Base-by-base conservation (phyloP, 495 filamentous ascomycete genomes). In the Parathielavia hyrcaniae region DNA sequence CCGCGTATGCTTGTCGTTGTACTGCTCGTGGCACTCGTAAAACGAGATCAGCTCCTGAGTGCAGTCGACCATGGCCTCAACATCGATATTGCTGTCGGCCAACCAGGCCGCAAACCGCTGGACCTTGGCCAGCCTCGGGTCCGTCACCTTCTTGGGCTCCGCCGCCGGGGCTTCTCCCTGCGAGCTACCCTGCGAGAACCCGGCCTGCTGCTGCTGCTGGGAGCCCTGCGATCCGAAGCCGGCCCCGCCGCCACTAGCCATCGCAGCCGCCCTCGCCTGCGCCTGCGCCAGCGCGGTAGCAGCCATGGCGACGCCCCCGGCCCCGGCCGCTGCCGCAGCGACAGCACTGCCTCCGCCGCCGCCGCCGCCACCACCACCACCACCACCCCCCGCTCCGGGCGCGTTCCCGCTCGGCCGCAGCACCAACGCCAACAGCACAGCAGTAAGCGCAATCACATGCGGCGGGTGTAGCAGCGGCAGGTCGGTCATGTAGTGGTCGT, bases 401-500 rank as follows among this genome's bases (percentile, higher is more conserved):
- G 47, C 34, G 44, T 22, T 50, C 6, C 47, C 67, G 63, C 44
- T 48, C 16, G 73, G 82, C 49, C 73, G 88, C 73, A 96, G 80
- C 8, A 93, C 86, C 30, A 97, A 79, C 10, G 90, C 84, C 14
- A 97, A 76, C 59, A 97, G 81, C 46, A 97, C 90, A 30, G 95
- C 89, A 60, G 91, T 93, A 36, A 97, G 79, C 8, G 91, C 91
- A 62, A 97, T 88, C 46, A 91, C 78, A 68, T 97, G 93, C 43
- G 93, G 93, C 19, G 93, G 81, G 68, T 91, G 86, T 11, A 96
- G 75, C 26, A 98, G 76, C 5, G 93, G 90, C 26, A 97, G 77
- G 67, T 97, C 95, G 7, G 93, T 97, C 70, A 96, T 82, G 70
- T 93, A 97, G 64, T 91, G 89, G 69, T 98, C 93, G 72, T 97